Evolutionary conservation across 179 eudicot species (phyloP), one percentile per base, ranked within the genome.

Genomic region (Silene coronaria): DNA sequence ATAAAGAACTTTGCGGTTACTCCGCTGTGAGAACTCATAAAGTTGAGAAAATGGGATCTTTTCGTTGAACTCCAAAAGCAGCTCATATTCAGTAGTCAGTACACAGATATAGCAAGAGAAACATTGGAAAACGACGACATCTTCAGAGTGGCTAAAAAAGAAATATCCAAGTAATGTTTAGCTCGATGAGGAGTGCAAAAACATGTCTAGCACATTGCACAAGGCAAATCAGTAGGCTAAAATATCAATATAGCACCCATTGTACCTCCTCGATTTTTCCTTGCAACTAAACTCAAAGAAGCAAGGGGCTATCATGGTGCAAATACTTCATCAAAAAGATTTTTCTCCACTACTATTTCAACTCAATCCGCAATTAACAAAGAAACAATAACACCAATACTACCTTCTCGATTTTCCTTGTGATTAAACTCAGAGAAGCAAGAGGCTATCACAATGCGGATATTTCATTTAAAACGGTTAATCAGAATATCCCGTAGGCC

Each of bases 301-400:
- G 79, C 84, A 81, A 78, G 84, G 81, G 81, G 84, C 84, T 81
- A 81, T 55, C 59, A 36, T 2, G 72, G 80, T 77, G 83, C 84
- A 51, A 4, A 30, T 10, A 24, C 17, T 53, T 36, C 72, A n/a
- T 16, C 8, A 22, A 64, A 42, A 7, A 4, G 42, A 60, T 53
- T 64, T 53, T 32, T 42, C 36, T 45, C 67, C 66, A 21, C 60
- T 58, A 59, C 60, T 58, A 42, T 11, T 57, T 24, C 27, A 19
- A 21, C 21, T 67, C 7, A 12, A 68, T 22, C 42, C 17, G 24
- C 42, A 32, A 53, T 17, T 64, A 72, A 38, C 24, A 32, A 4
- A 53, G 21, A 16, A 53, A n/a, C n/a, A 53, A 17, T 81, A 59
- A 79, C 84, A 81, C 84, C 76, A 58, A 70, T 70, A 13, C 10